phyloP scores from a whole-genome alignment of 139 green algal genomes.

The Chlamydomonas sp. region DNA sequence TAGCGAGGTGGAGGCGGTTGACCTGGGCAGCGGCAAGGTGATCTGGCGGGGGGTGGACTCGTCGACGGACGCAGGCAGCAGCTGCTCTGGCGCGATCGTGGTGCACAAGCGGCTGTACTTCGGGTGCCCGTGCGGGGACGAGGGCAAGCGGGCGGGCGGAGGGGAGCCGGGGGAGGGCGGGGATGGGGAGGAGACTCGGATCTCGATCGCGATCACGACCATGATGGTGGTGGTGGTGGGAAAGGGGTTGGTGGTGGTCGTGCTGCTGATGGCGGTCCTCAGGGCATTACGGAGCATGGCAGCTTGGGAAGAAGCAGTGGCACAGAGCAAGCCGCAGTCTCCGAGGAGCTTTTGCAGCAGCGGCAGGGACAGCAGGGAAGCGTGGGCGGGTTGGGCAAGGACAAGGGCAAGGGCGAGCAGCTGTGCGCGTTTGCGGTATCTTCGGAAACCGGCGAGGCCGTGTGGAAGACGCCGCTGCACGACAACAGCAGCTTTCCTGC shows the following conservation, averaged over 20 bases:
- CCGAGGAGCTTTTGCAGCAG: no score
- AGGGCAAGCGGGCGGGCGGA: not conserved
- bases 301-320: not conserved
- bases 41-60: constrained; percentile 23
- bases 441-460: not conserved
- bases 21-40: constrained; percentile 16
- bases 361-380: no score
- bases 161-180: not conserved
- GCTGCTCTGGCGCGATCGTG: constrained; percentile 6
- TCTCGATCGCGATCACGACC: no score
- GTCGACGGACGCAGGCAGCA: not conserved
- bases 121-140: constrained; percentile 15
- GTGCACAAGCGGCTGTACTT: constrained; percentile 17
- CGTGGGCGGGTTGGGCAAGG: not conserved
- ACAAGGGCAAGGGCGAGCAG: not conserved
- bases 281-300: no score
- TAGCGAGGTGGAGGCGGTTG: constrained; percentile 4
- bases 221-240: not conserved
- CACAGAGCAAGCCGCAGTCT: not conserved
- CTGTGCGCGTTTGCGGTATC: constrained; percentile 17
- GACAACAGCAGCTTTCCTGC: constrained; percentile 6
- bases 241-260: no score
- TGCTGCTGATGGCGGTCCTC: not conserved
- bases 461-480: not conserved
- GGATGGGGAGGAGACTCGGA: not conserved